Base-by-base conservation (phyloP, 176 grass and related monocot species). In the Lolium multiflorum region DNA sequence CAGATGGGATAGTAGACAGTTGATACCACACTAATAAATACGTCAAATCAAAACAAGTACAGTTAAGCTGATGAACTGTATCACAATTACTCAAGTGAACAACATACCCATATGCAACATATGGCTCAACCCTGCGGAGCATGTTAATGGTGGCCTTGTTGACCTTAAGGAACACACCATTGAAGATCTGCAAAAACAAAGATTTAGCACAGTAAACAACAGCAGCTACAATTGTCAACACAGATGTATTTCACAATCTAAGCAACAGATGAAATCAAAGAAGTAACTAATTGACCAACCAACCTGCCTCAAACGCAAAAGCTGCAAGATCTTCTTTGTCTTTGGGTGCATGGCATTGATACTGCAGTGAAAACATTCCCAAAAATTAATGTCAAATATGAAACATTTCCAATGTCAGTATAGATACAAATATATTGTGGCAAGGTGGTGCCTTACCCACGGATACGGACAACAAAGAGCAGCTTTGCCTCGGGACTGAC, bases 341-440 rank as follows among this genome's bases (percentile, higher is more conserved):
- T 98, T 98, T 0, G 93, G 96, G 90, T 98, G 91, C 93, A 98
- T 98, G 8, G 96, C 93, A 68, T 98, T 98, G 79, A 98, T 98
- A 94, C 96, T 98, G 83, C 16, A 79, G 35, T 58, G 18, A 46
- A 75, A 68, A 77, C 76, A 79, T 43, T 83, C 5, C 8, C 51
- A 70, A 79, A 76, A 57, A 68, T 71, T 88, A 68, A 14, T 7
- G 78, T 41, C 14, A 71, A 57, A 7, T 10, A n/a, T 54, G 1
- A n/a, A 20, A 35, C 31, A 35, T 35, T 35, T 35, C 31, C 31
- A 2, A 52, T 25, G 67, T 15, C 6, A 51, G 44, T 26, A 6
- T 0, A 43, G 22, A 50, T 17, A 74, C 4, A 2, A 73, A 8
- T 39, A 66, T 4, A 37, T 5, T 2, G 7, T 25, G 15, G 35